phyloP scores from a whole-genome alignment of 441 rosid species.

The Adansonia madagascariensis region DNA sequence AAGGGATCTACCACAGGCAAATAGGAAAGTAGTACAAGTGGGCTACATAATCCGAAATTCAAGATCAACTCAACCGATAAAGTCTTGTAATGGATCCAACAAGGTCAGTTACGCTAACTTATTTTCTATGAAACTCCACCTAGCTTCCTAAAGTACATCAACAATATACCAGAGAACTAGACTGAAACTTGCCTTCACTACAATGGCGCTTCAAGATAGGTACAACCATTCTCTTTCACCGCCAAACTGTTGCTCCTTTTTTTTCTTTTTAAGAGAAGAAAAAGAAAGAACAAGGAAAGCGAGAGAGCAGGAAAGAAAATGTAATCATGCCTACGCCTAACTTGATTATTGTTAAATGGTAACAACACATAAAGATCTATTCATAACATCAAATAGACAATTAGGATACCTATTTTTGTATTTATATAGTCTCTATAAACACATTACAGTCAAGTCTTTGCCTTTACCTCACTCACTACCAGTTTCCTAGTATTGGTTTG shows the following conservation, averaged over 20 bases:
- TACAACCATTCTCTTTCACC: neutral
- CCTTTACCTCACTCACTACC: neutral
- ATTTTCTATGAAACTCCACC: neutral
- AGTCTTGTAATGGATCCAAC: neutral
- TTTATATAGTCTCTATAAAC: too few species aligned
- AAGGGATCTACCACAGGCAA: neutral
- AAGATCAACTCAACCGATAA: too few species aligned
- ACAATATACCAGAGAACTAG: neutral
- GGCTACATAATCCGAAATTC: neutral
- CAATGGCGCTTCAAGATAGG: neutral
- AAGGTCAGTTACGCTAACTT: neutral
- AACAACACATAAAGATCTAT: too few species aligned
- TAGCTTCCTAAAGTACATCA: too few species aligned
- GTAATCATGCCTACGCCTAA: too few species aligned
- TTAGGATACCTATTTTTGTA: too few species aligned
- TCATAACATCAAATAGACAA: neutral
- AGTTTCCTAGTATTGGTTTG: neutral
- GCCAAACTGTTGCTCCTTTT: neutral
- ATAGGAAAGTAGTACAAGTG: neutral
- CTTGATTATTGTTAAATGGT: too few species aligned
- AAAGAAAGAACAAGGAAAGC: too few species aligned
- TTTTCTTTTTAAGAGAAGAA: neutral
- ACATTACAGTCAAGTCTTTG: too few species aligned
- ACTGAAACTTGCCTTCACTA: neutral
- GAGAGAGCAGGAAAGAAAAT: too few species aligned